These are phyloP conservation scores for Astraeus odoratus DNA, from an alignment of 768 basidiomycete species.

Conservation along the genomic window DNA sequence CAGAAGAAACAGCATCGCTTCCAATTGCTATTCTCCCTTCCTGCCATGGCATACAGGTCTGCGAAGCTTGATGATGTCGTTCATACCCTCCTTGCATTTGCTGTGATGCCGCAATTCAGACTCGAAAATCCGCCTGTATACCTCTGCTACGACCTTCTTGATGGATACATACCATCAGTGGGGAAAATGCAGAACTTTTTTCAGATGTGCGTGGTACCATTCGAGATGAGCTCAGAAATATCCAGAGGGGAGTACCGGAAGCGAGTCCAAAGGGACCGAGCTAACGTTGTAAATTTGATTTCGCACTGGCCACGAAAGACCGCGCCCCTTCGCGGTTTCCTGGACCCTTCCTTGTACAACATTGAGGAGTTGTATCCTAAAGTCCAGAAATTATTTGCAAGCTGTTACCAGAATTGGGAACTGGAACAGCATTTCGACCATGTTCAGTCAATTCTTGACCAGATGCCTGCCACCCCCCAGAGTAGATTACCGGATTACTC, in stretches of 20 bases:
- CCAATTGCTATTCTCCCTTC: slow-evolving; percentile 25
- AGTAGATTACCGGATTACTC: no score
- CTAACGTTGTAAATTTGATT: neutral
- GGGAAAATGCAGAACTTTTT: neutral
- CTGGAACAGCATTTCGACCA: slow-evolving; percentile 10
- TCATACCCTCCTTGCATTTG: neutral
- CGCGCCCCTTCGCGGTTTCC: slow-evolving; percentile 1
- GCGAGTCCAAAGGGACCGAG: neutral
- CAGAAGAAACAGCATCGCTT: slow-evolving; percentile 7
- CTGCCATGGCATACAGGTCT: slow-evolving; percentile 10
- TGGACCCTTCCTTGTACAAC: slow-evolving; percentile 3
- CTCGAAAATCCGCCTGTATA: neutral
- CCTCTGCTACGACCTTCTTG: slow-evolving; percentile 5
- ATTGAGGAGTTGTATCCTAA: slow-evolving; percentile 1
- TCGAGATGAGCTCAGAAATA: slow-evolving; percentile 13
- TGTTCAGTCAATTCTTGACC: slow-evolving; percentile 7
- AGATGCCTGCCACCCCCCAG: no score
- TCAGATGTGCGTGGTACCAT: neutral
- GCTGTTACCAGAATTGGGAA: slow-evolving; percentile 10
- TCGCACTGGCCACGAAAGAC: neutral
- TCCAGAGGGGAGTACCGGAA: no score
- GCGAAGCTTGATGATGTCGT: neutral
- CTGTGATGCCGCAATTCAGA: no score
- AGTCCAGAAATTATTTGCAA: slow-evolving; percentile 3
- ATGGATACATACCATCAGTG: slow-evolving; percentile 4